phyloP scores from a whole-genome alignment of 345 rosid species.

The Zanthoxylum bungeanum region DNA sequence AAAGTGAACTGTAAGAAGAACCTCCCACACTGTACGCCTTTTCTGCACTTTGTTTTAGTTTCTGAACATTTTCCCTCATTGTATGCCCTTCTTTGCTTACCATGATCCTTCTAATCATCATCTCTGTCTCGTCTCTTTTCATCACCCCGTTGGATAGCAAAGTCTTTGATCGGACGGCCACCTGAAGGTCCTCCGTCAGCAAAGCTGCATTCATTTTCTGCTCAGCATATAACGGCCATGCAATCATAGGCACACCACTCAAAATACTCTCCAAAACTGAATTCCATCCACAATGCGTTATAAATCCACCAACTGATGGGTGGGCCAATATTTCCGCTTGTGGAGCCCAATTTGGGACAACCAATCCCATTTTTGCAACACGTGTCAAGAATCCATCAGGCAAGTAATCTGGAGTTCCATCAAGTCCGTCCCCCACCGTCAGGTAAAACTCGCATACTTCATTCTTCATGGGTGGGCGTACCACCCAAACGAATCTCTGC shows the following conservation, averaged over 20 bases:
- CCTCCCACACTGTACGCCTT: slow-evolving; percentile 21
- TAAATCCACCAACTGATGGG: not conserved
- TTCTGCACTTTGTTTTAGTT: slow-evolving; percentile 32
- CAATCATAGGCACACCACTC: not conserved
- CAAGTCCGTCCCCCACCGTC: too few relatives aligned
- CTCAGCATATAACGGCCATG: not conserved
- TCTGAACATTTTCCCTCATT: slow-evolving; percentile 26
- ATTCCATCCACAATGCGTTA: not conserved
- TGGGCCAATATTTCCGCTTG: too few relatives aligned
- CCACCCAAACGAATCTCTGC: not conserved
- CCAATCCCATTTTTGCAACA: too few relatives aligned
- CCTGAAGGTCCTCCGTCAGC: not conserved
- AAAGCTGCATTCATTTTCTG: not conserved
- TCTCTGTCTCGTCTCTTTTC: slow-evolving; percentile 16
- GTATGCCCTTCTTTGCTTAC: slow-evolving; percentile 29
- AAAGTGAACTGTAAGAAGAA: slow-evolving; percentile 7
- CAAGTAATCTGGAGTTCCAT: too few relatives aligned
- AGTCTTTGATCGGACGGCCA: not conserved
- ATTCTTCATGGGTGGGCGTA: not conserved
- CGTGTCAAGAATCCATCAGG: too few relatives aligned
- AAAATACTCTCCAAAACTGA: not conserved
- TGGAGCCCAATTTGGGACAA: too few relatives aligned
- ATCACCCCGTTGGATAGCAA: not conserved
- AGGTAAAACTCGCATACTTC: too few relatives aligned
- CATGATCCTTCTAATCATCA: slow-evolving; percentile 38